Base-by-base conservation (phyloP, 768 basidiomycete species). In the Pilatotrama ljubarskyi region DNA sequence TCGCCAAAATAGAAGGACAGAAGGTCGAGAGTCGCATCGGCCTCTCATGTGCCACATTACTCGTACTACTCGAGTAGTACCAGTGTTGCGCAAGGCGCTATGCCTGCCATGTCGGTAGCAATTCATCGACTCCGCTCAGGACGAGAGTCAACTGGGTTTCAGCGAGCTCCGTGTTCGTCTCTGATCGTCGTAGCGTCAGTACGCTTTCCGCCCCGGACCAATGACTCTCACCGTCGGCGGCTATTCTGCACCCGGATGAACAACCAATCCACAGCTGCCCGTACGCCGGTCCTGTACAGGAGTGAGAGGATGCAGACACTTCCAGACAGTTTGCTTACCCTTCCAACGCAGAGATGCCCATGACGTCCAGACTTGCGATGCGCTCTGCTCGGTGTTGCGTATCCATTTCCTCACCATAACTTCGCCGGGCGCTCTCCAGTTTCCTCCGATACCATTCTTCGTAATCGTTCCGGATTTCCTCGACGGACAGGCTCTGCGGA, bases 241-340 rank as follows among this genome's bases (percentile, higher is more conserved):
- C 91, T 93, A 65, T 94, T 95, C 74, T 96, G 93, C 5, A 97
- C 95, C 0, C 95, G 83, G 55, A 95, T 85, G 70, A 96, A 96
- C 25, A 98, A 70, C 95, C 95, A 98, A 69, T 97, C 91, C 2
- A 97, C 91, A 0, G 91, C 94, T 5, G 64, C 68, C 15, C 68
- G 64, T 5, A 69, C 68, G 2, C 95, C 95, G 29, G 91, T 92
- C 42, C 95, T 97, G 54, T 1, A 13, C 24, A 6, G 4, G 51
- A 4, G 29, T 47, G 26, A 42, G 22, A 46, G 42, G 6, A 37
- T 20, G 41, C 36, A 49, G 24, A 40, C 42, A 32, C 59, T 24
- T 37, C 14, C 10, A 37, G 2, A n/a, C 43, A 0, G 11, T 25
- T 1, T 20, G 73, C 79, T 70, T 72, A 95, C 96, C 96, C 95